Base-by-base conservation (phyloP, 345 rosid species). In the Hevea brasiliensis region DNA sequence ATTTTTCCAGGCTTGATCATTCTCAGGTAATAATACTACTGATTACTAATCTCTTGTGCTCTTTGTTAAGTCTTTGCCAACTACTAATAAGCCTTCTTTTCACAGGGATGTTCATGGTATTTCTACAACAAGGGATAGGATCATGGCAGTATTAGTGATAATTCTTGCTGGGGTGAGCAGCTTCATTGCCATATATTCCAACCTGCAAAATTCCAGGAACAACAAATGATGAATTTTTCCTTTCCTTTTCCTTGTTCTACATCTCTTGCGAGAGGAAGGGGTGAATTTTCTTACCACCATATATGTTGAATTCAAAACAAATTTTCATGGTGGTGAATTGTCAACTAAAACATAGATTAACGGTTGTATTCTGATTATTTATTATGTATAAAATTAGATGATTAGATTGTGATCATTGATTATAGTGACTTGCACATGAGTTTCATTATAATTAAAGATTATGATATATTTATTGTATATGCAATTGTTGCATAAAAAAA, bases 61-160 rank as follows among this genome's bases (percentile, higher is more conserved):
- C 29, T 7, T 27, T 24, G 6, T 4, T 32, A 45, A 3, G 23
- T 14, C 23, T 45, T 65, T 0, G 1, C 0, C 24, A 14, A 37
- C n/a, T 18, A 37, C 27, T 44, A 10, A 27, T 3, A 17, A 37
- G 18, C 18, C 8, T 6, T 45, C 11, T n/a, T 23, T 65, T 72
- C 29, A 40, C 66, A 86, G 87, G 81, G 79, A 84, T 79, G 77
- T 82, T 23, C 83, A 82, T 75, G 86, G 86, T 4, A 74, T 81
- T 70, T 82, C 85, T 9, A 79, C 84, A 8, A n/a, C 65, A 68
- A 77, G 72, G 76, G 87, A 86, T 65, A 86, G 72, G 74, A 48
- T 77, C 8, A 73, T 84, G 69, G 86, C 86, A 27, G 69, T 74
- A 24, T 51, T 77, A 44, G 83, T 83, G 82, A 78, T 84, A 27